These are phyloP conservation scores for Mycena leptocephala DNA, from an alignment of 768 basidiomycete genomes.

Conservation along the genomic window DNA sequence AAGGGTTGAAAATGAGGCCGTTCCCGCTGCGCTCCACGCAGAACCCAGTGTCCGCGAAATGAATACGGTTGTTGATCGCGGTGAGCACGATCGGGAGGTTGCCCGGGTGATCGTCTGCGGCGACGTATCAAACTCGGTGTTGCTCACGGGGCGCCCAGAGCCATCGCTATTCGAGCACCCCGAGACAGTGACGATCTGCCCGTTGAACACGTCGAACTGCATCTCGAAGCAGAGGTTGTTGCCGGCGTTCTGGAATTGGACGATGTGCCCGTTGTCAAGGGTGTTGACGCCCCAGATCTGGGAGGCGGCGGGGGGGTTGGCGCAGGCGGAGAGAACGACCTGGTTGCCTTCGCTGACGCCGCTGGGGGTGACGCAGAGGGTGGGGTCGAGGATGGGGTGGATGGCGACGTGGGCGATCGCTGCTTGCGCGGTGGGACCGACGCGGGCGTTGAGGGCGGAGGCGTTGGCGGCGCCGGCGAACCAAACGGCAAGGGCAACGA, in stretches of 20 bases:
- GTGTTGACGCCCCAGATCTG: slow-evolving; percentile 15
- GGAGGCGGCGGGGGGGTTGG: not conserved
- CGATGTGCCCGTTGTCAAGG: not conserved
- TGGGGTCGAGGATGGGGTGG: slow-evolving; percentile 8
- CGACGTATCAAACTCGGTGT: slow-evolving; percentile 8
- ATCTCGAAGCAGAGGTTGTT: slow-evolving; percentile 9
- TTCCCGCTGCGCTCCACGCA: slow-evolving; percentile 8
- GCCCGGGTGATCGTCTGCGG: slow-evolving; percentile 12
- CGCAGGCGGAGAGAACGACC: slow-evolving; percentile 1
- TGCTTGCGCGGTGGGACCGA: not conserved
- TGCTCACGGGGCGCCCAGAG: not conserved
- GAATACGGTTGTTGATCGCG: slow-evolving; percentile 1
- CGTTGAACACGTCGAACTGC: too few relatives aligned
- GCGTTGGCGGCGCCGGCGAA: not conserved
- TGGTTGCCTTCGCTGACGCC: not conserved
- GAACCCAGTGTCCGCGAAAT: not conserved
- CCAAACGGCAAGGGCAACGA: not conserved
- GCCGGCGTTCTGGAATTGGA: slow-evolving; percentile 17
- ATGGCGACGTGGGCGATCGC: slow-evolving; percentile 9
- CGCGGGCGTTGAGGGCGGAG: not conserved
- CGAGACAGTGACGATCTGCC: too few relatives aligned
- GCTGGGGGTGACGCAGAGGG: slow-evolving; percentile 7
- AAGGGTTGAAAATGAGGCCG: not conserved
- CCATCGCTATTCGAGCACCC: too few relatives aligned
- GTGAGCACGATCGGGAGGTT: slow-evolving; percentile 7